Conservation (phyloP, 2,329 filamentous ascomycete genomes). For the Magnaporthales sp. region DNA sequence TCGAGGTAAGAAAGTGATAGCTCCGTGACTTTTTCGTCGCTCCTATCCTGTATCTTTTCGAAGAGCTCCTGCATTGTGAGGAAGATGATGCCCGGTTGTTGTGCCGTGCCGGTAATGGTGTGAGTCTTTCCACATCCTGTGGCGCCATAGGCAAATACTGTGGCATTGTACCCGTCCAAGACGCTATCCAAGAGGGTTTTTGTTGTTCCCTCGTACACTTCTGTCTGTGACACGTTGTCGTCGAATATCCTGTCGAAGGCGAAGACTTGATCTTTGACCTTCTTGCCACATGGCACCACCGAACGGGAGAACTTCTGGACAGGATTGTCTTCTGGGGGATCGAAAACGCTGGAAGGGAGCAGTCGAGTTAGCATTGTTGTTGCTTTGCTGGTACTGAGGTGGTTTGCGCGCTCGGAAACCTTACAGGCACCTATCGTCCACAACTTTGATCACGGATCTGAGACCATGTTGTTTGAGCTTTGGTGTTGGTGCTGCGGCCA, state of each 20-base stretch:
- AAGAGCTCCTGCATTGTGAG: slow-evolving; percentile 98
- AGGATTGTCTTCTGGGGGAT: slow-evolving; percentile 90
- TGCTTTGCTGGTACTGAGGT: neutral
- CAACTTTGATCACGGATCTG: slow-evolving; percentile 85
- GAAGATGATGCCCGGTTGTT: slow-evolving; percentile 96
- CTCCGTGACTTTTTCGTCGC: slow-evolving; percentile 80
- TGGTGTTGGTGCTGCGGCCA: slow-evolving; percentile 77
- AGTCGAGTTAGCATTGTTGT: neutral
- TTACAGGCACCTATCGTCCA: slow-evolving; percentile 93
- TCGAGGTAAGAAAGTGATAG: slow-evolving; percentile 91
- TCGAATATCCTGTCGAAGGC: slow-evolving; percentile 96
- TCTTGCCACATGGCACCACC: slow-evolving; percentile 73
- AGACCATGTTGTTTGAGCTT: slow-evolving; percentile 82
- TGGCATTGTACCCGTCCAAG: slow-evolving; percentile 95
- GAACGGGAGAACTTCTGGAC: slow-evolving; percentile 80
- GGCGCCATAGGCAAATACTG: slow-evolving; percentile 95
- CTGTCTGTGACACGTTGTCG: slow-evolving; percentile 82
- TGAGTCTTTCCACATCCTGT: slow-evolving; percentile 98
- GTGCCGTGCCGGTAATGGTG: slow-evolving; percentile 85
- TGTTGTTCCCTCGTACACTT: slow-evolving; percentile 93
- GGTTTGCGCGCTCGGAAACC: slow-evolving; percentile 24
- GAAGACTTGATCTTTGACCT: slow-evolving; percentile 95
- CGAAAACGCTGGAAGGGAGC: slow-evolving; percentile 66
- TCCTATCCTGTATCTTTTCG: slow-evolving; percentile 83
- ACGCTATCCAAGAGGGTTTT: slow-evolving; percentile 87